Conservation (phyloP, 176 grass and related monocot species). For the Aegilops longissima region DNA sequence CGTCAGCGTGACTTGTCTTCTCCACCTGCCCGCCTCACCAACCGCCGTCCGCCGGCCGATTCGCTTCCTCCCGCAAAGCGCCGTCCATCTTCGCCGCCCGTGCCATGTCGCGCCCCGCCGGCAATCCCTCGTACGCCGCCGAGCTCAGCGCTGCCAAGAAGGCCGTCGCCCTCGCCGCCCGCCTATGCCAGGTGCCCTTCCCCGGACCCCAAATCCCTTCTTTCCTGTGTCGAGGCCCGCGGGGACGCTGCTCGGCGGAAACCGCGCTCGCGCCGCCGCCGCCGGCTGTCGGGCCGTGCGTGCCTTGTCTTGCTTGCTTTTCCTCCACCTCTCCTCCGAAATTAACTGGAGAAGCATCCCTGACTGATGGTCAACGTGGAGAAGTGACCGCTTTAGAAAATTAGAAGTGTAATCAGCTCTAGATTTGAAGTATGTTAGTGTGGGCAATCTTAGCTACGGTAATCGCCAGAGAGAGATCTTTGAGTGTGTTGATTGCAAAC, state of each 20-base stretch:
- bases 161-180: conserved; percentile 76
- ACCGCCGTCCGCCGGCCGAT: not conserved
- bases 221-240: not conserved
- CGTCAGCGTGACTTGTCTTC: not conserved
- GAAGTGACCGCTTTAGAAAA: too few relatives aligned
- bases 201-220: not conserved
- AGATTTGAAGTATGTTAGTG: not conserved
- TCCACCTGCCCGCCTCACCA: not conserved
- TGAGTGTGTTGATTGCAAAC: not conserved
- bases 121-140: conserved; percentile 49
- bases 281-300: not conserved
- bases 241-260: too few relatives aligned
- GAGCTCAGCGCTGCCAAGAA: conserved; percentile 92
- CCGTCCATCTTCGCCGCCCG: not conserved
- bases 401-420: not conserved
- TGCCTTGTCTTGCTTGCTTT: not conserved
- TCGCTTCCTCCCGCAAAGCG: not conserved
- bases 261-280: not conserved
- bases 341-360: not conserved
- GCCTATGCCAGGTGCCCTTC: conserved; percentile 72
- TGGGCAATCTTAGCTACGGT: not conserved
- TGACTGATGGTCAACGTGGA: too few relatives aligned
- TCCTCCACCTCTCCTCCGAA: not conserved
- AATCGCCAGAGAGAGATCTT: not conserved
- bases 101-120: conserved; percentile 21